A percentile compares a stretch with the other conserved stretches of the same genome.
Evolutionary conservation across 2,329 filamentous ascomycete genomes (phyloP).

Genomic region (Pseudopithomyces chartarum): DNA sequence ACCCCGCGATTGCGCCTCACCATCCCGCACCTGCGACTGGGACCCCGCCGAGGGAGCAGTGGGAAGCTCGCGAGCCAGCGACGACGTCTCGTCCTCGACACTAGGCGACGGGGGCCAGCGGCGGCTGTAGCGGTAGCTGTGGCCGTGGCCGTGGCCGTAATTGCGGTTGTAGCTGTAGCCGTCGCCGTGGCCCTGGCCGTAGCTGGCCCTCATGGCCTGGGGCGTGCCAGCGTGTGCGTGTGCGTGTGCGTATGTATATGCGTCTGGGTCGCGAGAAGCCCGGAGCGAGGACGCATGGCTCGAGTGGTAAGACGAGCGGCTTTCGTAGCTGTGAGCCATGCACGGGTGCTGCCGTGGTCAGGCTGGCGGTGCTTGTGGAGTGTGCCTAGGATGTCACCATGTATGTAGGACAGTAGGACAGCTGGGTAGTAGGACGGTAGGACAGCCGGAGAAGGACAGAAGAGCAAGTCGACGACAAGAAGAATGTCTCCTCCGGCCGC

Average conservation of each 20-base stretch:
- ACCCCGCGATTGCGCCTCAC: slow-evolving; percentile 66
- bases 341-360: slow-evolving; percentile 9
- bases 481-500: slow-evolving; percentile 9
- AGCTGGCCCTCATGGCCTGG: slow-evolving; percentile 27
- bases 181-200: slow-evolving; percentile 20
- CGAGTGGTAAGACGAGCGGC: slow-evolving; percentile 24
- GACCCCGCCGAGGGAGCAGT: slow-evolving; percentile 44
- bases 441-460: not conserved
- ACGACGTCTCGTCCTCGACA: slow-evolving; percentile 71
- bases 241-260: slow-evolving; percentile 19
- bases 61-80: slow-evolving; percentile 66
- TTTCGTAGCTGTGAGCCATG: slow-evolving; percentile 33
- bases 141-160: slow-evolving; percentile 41
- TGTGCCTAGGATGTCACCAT: slow-evolving; percentile 7
- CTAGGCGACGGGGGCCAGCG: slow-evolving; percentile 65
- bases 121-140: slow-evolving; percentile 24
- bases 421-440: not conserved
- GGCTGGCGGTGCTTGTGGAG: not conserved
- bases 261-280: slow-evolving; percentile 28
- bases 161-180: slow-evolving; percentile 28
- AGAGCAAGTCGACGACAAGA: not conserved
- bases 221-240: slow-evolving; percentile 22
- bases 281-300: slow-evolving; percentile 34
- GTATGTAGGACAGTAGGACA: slow-evolving; percentile 2
- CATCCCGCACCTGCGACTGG: slow-evolving; percentile 38